Percentiles rank a stretch among this genome's conserved stretches.
Evolutionary conservation across 371 early-diverging fungal species (phyloP).

Genomic region (Capniomyces stellatus): DNA sequence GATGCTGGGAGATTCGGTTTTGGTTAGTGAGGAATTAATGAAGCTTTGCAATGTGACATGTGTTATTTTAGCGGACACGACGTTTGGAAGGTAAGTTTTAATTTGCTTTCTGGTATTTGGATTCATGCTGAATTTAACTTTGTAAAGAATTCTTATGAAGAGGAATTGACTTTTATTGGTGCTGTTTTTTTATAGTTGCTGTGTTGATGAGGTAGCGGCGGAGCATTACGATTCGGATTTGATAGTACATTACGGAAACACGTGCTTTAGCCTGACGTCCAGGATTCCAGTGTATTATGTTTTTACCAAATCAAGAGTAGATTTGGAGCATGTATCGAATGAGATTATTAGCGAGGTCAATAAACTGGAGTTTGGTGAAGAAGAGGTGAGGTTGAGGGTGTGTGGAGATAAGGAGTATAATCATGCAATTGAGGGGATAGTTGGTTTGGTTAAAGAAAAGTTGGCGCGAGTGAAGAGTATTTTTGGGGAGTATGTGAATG

Average conservation of each 20-base stretch:
- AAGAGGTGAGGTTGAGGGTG: too few species aligned
- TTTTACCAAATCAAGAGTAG: constrained; percentile 55
- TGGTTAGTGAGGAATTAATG: constrained; percentile 32
- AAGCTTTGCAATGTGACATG: constrained; percentile 28
- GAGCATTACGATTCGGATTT: constrained; percentile 66
- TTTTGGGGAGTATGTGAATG: too few species aligned
- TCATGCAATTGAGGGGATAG: too few species aligned
- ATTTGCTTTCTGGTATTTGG: background rate
- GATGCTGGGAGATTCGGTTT: constrained; percentile 47
- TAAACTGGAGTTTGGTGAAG: too few species aligned
- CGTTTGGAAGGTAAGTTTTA: constrained; percentile 52
- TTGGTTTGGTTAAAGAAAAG: too few species aligned
- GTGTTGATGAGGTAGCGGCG: constrained; percentile 91
- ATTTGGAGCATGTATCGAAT: constrained; percentile 31
- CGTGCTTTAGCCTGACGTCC: constrained; percentile 72
- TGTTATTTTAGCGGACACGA: constrained; percentile 80
- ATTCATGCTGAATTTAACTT: background rate
- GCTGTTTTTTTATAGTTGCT: constrained; percentile 45
- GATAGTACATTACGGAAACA: constrained; percentile 81
- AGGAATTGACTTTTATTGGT: background rate
- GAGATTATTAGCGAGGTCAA: constrained; percentile 25
- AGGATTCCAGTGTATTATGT: constrained; percentile 70
- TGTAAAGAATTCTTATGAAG: background rate
- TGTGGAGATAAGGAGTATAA: too few species aligned
- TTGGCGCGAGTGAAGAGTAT: too few species aligned